Evolutionary conservation across 768 basidiomycete species (phyloP), one percentile per base, ranked within the genome.

Genomic region (Trametes villosa): DNA sequence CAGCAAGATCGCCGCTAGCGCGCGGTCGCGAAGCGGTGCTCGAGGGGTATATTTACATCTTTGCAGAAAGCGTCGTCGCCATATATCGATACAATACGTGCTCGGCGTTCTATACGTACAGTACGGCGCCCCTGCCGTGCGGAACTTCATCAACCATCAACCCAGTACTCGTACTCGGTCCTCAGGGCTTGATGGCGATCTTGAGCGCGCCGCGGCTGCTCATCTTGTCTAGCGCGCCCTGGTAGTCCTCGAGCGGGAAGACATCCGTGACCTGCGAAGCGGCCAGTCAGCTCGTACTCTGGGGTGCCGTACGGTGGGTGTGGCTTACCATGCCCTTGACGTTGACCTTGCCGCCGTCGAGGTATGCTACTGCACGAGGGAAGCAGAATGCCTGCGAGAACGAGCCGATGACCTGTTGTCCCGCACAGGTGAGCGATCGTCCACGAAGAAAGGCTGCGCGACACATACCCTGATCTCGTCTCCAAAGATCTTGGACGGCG

Each of bases 341-440:
- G 59, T 81, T 89, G 68, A 96, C 79, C 78, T 93, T 94, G 13
- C 91, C 91, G 63, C 86, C 83, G 65, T 96, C 94, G 18, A 96
- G 83, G 73, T 95, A 95, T 4, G 88, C 91, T 20, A 96, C 86
- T 1, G 94, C 92, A 12, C 94, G 87, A 41, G 93, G 92, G 87
- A 96, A 95, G 76, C 94, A 94, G 76, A 79, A 89, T 0, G 88
- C 88, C 65, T 96, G 94, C 20, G 93, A 90, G 79, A 94, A 95
- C 5, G 93, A 95, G n/a, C 93, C 92, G 60, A 95, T 91, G 66
- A 94, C 92, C 90, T 92, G 55, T 27, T 1, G 4, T 4, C 36
- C 13, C 36, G 8, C 33, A 7, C 15, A 15, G 33, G 33, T 34
- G 33, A 34, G 33, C 33, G 33, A 34, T 7, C 33, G 33, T 34